These are phyloP conservation scores for Ascochyta viciae-villosae DNA, from an alignment of 2,329 filamentous ascomycete genomes.

Conservation along the genomic window DNA sequence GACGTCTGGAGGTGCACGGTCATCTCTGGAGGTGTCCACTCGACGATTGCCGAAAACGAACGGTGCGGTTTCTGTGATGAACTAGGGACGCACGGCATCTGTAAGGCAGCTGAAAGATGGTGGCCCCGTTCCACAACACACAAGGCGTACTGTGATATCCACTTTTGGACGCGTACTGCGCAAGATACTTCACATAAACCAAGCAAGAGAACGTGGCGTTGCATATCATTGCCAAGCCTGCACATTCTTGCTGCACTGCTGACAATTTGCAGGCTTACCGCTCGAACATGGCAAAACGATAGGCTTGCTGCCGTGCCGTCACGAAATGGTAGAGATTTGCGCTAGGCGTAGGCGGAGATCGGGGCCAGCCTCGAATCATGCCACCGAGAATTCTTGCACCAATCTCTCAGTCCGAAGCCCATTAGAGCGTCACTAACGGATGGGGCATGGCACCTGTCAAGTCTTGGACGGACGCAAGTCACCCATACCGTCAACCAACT, in stretches of 20 bases:
- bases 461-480: constrained; percentile 12
- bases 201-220: constrained; percentile 8
- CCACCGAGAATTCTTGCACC: constrained; percentile 17
- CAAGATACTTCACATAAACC: constrained; percentile 1
- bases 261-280: constrained; percentile 9
- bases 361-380: constrained; percentile 8
- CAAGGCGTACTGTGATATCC: constrained; percentile 9
- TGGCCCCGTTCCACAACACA: constrained; percentile 10
- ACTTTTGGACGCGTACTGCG: constrained; percentile 12
- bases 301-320: constrained; percentile 11
- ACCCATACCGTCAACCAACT: constrained; percentile 10
- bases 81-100: constrained; percentile 12
- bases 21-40: neutral
- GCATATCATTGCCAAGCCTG: constrained; percentile 16
- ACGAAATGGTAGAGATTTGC: constrained; percentile 7
- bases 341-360: constrained; percentile 6
- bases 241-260: constrained; percentile 14
- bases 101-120: constrained; percentile 15
- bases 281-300: constrained; percentile 1
- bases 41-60: constrained; percentile 12
- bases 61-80: constrained; percentile 1
- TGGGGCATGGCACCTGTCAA: constrained; percentile 13
- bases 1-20: constrained; percentile 10
- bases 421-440: constrained; percentile 3
- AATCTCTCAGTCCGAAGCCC: constrained; percentile 8